Evolutionary conservation across 345 rosid genomes (phyloP).

Genomic region (Citrus hindsii): DNA sequence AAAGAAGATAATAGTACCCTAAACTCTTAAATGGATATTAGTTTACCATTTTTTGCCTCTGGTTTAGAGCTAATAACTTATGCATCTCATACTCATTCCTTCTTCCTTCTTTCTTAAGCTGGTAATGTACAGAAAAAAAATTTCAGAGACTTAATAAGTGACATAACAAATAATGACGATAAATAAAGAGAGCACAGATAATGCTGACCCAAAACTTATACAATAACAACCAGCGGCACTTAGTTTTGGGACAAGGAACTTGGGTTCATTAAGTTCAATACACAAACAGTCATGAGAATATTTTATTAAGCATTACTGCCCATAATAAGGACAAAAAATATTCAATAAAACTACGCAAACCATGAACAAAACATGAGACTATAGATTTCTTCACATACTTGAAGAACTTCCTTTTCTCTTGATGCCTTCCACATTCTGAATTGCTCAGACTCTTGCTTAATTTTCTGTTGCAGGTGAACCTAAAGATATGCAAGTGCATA

Average conservation of each 20-base stretch:
- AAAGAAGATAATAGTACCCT: constrained; percentile 2
- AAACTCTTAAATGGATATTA: not conserved
- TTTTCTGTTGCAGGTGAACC: constrained; percentile 92
- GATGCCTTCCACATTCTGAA: constrained; percentile 88
- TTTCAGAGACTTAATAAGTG: not conserved
- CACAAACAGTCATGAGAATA: not conserved
- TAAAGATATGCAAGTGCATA: constrained; percentile 19
- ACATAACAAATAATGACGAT: not conserved
- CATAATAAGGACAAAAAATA: not conserved
- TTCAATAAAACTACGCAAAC: not conserved
- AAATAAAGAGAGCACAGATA: not conserved
- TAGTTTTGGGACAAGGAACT: not conserved
- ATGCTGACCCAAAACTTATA: not conserved
- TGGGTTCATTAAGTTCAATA: not conserved
- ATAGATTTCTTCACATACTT: constrained; percentile 37
- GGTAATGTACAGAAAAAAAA: constrained; percentile 5
- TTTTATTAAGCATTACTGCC: not conserved
- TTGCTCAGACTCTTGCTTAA: constrained; percentile 92
- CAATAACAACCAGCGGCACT: not conserved
- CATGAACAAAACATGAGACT: not conserved
- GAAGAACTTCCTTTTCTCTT: constrained; percentile 96
- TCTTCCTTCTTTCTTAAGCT: constrained; percentile 98
- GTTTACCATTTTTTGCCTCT: constrained; percentile 90
- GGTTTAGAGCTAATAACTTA: constrained; percentile 89
- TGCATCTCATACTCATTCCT: constrained; percentile 98